A percentile compares a stretch with the other conserved stretches of the same genome.
Conservation (phyloP, 2,329 filamentous ascomycete genomes). For the Ceratocystiopsis minuta region DNA sequence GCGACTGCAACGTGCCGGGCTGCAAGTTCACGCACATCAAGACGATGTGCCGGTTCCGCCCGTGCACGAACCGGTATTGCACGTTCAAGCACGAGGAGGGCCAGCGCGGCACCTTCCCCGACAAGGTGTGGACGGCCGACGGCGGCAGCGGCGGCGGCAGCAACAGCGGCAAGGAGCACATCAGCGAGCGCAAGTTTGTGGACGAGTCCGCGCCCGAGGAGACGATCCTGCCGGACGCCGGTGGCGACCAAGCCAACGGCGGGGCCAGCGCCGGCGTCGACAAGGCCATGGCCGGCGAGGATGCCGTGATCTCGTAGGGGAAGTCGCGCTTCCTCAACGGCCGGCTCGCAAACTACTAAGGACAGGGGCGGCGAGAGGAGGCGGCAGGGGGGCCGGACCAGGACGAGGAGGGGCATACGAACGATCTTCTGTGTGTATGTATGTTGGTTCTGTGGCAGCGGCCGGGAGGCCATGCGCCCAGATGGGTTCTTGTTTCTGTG, state of each 20-base stretch:
- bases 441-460: too few species aligned
- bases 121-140: constrained; percentile 78
- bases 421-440: too few species aligned
- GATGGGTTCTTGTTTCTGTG: too few species aligned
- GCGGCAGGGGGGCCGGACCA: too few species aligned
- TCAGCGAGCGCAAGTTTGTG: constrained; percentile 80
- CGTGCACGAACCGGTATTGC: constrained; percentile 78
- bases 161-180: constrained; percentile 27
- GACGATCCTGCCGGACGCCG: constrained; percentile 44
- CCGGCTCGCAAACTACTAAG: too few species aligned
- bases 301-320: constrained; percentile 6
- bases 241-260: constrained; percentile 9
- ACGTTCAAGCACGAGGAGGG: constrained; percentile 82
- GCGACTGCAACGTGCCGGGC: constrained; percentile 59
- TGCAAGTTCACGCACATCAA: constrained; percentile 85
- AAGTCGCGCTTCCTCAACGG: too few species aligned
- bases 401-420: too few species aligned
- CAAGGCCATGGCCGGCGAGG: constrained; percentile 20
- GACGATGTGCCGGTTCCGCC: constrained; percentile 75
- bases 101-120: constrained; percentile 66
- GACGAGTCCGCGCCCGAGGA: constrained; percentile 52
- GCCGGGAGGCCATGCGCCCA: too few species aligned
- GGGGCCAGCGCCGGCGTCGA: constrained; percentile 21
- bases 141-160: constrained; percentile 10
- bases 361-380: too few species aligned